Percentiles rank a stretch among this genome's conserved stretches.
phyloP scores from a whole-genome alignment of 495 filamentous ascomycete species.

The Aspergillus haitiensis region DNA sequence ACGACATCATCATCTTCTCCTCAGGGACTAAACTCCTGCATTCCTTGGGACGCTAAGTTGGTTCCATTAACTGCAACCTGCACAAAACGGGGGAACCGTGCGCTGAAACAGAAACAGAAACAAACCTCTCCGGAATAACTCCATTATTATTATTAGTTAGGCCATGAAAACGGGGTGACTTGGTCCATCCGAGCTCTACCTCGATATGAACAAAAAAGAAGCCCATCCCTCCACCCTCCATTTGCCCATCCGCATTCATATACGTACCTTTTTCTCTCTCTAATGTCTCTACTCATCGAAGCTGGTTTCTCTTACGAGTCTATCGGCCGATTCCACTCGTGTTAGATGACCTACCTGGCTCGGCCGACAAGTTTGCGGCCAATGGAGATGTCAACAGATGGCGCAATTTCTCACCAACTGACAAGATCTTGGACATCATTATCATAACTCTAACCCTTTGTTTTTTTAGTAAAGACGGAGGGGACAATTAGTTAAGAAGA shows the following conservation, averaged over 20 bases:
- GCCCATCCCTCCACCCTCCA: too few species aligned
- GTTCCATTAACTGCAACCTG: too few species aligned
- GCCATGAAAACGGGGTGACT: too few species aligned
- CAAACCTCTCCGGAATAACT: not conserved
- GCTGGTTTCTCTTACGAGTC: constrained; percentile 8
- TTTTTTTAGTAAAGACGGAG: too few species aligned
- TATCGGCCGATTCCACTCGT: constrained; percentile 34
- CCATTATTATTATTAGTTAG: not conserved
- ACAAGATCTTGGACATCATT: not conserved
- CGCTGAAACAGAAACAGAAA: not conserved
- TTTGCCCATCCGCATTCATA: too few species aligned
- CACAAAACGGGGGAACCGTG: not conserved
- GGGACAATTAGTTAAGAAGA: not conserved
- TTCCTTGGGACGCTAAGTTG: too few species aligned
- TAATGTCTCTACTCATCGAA: not conserved
- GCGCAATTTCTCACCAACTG: constrained; percentile 29
- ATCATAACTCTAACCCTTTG: too few species aligned
- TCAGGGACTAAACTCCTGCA: too few species aligned
- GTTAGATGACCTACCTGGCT: constrained; percentile 21
- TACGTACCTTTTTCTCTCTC: not conserved
- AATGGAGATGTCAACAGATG: constrained; percentile 37
- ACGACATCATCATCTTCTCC: not conserved
- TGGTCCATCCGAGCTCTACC: too few species aligned
- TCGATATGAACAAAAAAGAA: too few species aligned
- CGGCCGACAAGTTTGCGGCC: constrained; percentile 35